phyloP scores from a whole-genome alignment of 129 eudicot genomes.

The Flaveria linearis region DNA sequence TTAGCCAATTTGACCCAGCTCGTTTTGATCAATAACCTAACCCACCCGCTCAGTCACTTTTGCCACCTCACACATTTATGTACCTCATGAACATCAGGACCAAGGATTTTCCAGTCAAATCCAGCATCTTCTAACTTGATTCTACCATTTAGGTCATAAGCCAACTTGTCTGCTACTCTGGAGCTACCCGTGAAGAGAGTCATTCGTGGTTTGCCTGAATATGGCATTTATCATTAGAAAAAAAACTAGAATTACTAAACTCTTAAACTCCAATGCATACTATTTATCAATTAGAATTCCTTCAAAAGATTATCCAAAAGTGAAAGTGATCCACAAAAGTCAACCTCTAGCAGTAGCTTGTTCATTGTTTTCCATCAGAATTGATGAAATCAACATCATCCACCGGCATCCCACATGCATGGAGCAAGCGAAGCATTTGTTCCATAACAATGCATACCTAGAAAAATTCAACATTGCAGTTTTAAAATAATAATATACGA shows the following conservation, averaged over 20 bases:
- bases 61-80: neutral
- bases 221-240: neutral
- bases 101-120: conserved; percentile 98
- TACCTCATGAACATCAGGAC: conserved; percentile 98
- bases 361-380: conserved; percentile 95
- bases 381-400: conserved; percentile 96
- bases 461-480: neutral
- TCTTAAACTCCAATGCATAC: neutral
- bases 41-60: neutral
- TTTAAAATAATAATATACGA: neutral
- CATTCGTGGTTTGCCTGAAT: conserved; percentile 89
- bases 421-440: conserved; percentile 96
- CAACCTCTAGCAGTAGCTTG: conserved; percentile 79
- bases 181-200: conserved; percentile 98
- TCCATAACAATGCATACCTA: conserved; percentile 97
- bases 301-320: conserved; percentile 5
- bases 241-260: neutral
- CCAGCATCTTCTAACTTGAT: conserved; percentile 98
- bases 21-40: neutral
- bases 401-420: conserved; percentile 87
- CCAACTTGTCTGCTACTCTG: conserved; percentile 85
- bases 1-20: neutral
- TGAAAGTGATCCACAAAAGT: conserved; percentile 19
- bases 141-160: conserved; percentile 78
- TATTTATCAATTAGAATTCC: neutral